These are phyloP conservation scores for Ceratopteris richardii DNA, from an alignment of 75 land plant species.

Conservation along the genomic window DNA sequence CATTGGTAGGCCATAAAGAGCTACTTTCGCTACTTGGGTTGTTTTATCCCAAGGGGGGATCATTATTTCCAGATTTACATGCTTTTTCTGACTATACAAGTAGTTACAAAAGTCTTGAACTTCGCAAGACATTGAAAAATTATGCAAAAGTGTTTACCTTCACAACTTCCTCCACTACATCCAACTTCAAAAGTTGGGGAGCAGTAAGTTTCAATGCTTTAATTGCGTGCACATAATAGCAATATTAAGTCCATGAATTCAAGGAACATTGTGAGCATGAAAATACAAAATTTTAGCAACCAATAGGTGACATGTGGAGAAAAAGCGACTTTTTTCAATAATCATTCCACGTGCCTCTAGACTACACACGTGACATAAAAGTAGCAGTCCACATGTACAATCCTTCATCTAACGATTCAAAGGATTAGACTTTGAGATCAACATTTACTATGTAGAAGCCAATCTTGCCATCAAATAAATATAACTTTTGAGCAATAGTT, in stretches of 20 bases:
- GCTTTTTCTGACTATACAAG: no score
- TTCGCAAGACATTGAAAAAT: not conserved
- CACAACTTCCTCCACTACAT: conserved; percentile 72
- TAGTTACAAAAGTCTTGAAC: not conserved
- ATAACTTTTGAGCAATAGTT: no score
- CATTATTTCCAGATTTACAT: no score
- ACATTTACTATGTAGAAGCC: no score
- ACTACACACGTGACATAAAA: conserved; percentile 18
- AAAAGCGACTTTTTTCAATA: conserved; percentile 69
- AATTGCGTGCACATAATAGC: conserved; percentile 64
- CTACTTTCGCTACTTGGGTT: no score
- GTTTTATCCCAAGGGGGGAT: no score
- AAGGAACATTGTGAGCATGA: conserved; percentile 1
- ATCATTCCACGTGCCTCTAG: conserved; percentile 94
- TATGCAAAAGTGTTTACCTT: conserved; percentile 40
- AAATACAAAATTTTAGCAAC: not conserved
- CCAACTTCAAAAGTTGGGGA: conserved; percentile 45
- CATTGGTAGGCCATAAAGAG: no score
- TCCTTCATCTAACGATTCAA: no score
- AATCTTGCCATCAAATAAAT: conserved; percentile 95
- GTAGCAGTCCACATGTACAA: no score
- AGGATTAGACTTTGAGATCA: no score
- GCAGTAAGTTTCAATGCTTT: conserved; percentile 72
- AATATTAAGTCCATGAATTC: no score
- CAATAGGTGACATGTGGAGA: conserved; percentile 48